Base-by-base conservation (phyloP, 2,329 filamentous ascomycete species). In the Stachybotrys elegans region DNA sequence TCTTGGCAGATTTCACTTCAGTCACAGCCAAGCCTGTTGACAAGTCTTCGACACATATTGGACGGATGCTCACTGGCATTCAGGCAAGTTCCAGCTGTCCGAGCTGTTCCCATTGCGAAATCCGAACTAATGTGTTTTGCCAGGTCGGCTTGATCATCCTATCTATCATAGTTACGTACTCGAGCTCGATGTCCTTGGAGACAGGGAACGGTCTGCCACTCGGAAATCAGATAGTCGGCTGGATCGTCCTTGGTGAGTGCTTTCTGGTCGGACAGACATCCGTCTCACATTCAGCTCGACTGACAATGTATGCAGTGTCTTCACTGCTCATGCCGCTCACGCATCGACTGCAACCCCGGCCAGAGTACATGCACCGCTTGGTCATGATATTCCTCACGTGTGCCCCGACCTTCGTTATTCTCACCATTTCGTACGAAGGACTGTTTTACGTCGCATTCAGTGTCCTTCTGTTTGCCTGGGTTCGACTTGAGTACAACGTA, bases 371-470 rank as follows among this genome's bases (percentile, higher is more conserved):
- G 53, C 91, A 97, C 63, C 84, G 91, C 20, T 73, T 98, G 4
- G 77, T 91, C 52, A 80, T 95, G 54, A 83, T 96, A 43, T 98
- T 97, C 69, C 74, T 98, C 40, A 87, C 91, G 5, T 97, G 94
- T 61, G 86, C 92, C 0, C 93, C 93, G 0, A 86, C 86, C 2
- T 98, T 97, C 66, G 86, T 98, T 59, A 92, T 98, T 57, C 79
- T 98, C 41, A 95, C 91, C 7, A 96, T 97, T 55, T 96, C 92
- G 1, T 98, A 95, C 68, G 93, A 98, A 65, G 92, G 92, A 0
- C 75, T 98, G 3, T 98, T 98, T 65, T 98, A 97, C 66, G 81
- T 96, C 47, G 82, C 85, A 11, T 98, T 96, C 66, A 90, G 84
- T 58, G 71, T 86, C 43, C 87, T 84, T 19, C 70, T 98, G 5